Percentiles rank a stretch among this genome's conserved stretches.
phyloP scores from a whole-genome alignment of 331 rosid genomes.

The Cydonia oblonga region DNA sequence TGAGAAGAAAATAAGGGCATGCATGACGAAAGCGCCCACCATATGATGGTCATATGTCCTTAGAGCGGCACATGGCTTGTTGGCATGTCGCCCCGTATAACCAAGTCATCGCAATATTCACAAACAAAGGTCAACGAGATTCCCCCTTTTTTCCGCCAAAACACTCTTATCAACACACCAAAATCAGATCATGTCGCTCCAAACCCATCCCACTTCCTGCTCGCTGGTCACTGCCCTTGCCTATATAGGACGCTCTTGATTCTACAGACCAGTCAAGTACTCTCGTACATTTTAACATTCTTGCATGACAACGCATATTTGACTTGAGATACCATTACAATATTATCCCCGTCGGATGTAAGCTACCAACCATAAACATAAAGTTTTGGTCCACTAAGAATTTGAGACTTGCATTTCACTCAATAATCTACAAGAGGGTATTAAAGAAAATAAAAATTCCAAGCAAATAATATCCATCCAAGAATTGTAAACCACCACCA shows the following conservation, averaged over 20 bases:
- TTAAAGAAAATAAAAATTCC: neutral
- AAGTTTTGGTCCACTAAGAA: neutral
- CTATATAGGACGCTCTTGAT: neutral
- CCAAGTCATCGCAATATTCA: neutral
- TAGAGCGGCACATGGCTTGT: constrained; percentile 36
- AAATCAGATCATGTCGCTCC: constrained; percentile 3
- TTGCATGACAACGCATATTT: neutral
- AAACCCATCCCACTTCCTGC: neutral
- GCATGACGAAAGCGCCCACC: neutral
- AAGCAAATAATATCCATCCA: constrained; percentile 16
- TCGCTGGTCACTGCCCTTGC: neutral
- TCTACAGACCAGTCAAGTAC: no score
- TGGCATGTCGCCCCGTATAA: neutral
- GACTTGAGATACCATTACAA: neutral
- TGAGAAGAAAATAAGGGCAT: neutral
- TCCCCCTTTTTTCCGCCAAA: constrained; percentile 14
- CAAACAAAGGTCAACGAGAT: constrained; percentile 27
- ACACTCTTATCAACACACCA: constrained; percentile 32
- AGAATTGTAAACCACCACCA: constrained; percentile 14
- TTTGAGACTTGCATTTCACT: neutral
- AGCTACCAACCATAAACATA: neutral
- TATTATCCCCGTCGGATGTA: neutral
- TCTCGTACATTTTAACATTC: neutral
- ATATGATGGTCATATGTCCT: constrained; percentile 11
- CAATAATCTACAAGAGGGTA: neutral